phyloP scores from a whole-genome alignment of 805 yeast species.

The Kuraishia capsulata region DNA sequence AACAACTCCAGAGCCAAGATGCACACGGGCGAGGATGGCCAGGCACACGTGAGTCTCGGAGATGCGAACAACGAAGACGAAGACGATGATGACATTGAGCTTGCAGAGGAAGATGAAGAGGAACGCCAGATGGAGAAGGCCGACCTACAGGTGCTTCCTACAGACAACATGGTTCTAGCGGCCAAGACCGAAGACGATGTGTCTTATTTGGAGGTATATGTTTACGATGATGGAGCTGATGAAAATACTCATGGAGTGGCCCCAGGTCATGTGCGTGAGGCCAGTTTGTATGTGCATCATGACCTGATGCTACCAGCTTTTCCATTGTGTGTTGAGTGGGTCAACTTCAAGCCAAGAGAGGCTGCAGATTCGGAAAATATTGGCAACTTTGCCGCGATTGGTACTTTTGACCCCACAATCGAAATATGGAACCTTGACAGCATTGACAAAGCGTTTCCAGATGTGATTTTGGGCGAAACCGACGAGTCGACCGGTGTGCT shows the following conservation, averaged over 20 bases:
- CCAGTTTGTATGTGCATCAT: conserved; percentile 85
- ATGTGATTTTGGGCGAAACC: conserved; percentile 80
- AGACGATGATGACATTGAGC: conserved; percentile 45
- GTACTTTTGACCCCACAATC: conserved; percentile 95
- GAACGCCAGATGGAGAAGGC: conserved; percentile 71
- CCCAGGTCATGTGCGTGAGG: conserved; percentile 61
- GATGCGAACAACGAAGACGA: conserved; percentile 35
- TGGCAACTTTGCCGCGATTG: conserved; percentile 93
- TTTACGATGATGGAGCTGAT: conserved; percentile 89
- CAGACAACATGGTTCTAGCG: conserved; percentile 83
- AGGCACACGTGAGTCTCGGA: conserved; percentile 25
- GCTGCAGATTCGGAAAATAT: conserved; percentile 32
- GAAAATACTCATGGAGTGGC: conserved; percentile 65
- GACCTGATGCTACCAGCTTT: conserved; percentile 95
- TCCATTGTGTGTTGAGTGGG: conserved; percentile 95
- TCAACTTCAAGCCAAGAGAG: conserved; percentile 60
- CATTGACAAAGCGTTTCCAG: conserved; percentile 91
- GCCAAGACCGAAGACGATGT: conserved; percentile 95
- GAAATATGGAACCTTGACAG: conserved; percentile 95
- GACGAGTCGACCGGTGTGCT: conserved; percentile 37
- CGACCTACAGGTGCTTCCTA: conserved; percentile 79
- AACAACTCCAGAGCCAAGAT: conserved; percentile 48
- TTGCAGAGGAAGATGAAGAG: conserved; percentile 34
- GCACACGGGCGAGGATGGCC: conserved; percentile 32
- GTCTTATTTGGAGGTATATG: conserved; percentile 85